phyloP scores from a whole-genome alignment of 768 basidiomycete genomes.

The Suillus placidus region DNA sequence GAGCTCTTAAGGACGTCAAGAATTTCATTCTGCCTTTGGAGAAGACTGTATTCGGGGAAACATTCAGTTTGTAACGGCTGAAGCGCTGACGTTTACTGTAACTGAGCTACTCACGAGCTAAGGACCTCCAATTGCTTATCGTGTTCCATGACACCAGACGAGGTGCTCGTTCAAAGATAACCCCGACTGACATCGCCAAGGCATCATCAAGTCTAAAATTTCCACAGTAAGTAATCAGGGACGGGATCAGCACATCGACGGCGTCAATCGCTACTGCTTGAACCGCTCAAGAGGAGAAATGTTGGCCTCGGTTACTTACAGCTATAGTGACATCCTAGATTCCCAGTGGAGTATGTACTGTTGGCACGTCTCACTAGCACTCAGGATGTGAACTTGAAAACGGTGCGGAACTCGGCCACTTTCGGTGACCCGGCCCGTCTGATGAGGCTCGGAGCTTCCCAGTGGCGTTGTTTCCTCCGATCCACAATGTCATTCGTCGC shows the following conservation, averaged over 20 bases:
- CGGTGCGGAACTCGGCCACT: not conserved
- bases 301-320: not conserved
- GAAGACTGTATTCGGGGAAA: not conserved
- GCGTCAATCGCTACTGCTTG: not conserved
- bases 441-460: not conserved
- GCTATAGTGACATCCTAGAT: not conserved
- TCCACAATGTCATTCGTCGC: conserved; percentile 23
- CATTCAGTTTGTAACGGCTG: not conserved
- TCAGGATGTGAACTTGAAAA: not conserved
- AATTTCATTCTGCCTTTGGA: conserved; percentile 2
- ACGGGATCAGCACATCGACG: not conserved
- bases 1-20: conserved; percentile 2
- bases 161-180: not conserved
- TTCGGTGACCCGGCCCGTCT: not conserved
- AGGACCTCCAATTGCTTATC: conserved; percentile 3
- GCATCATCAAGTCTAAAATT: not conserved
- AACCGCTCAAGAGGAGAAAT: not conserved
- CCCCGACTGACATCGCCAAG: not conserved
- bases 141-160: not conserved
- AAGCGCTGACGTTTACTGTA: not conserved
- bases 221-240: conserved; percentile 6
- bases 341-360: too few species aligned
- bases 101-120: conserved; percentile 1
- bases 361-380: too few species aligned
- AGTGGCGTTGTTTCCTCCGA: not conserved